These are phyloP conservation scores for Ceratobasidium sp. DNA, from an alignment of 1,284 basidiomycete species.

Conservation along the genomic window DNA sequence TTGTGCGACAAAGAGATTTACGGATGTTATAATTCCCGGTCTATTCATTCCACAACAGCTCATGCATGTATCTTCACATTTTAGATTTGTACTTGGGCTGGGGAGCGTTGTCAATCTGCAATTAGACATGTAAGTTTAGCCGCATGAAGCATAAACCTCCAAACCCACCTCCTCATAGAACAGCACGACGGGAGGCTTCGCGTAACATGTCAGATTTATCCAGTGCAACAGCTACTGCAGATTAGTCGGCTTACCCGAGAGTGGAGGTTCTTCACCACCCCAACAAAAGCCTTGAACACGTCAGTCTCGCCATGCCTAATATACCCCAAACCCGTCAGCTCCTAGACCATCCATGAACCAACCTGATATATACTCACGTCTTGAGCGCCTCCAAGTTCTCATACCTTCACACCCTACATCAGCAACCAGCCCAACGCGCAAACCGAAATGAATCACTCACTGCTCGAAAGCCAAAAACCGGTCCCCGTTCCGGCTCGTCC, in stretches of 20 bases:
- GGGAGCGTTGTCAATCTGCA: conserved; percentile 33
- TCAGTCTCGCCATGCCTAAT: conserved; percentile 27
- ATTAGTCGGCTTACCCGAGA: conserved; percentile 21
- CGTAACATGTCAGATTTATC: not conserved
- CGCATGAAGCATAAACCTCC: not conserved
- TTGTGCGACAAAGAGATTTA: not conserved
- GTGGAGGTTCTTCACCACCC: conserved; percentile 33
- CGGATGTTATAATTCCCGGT: not conserved
- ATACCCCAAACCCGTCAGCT: not conserved
- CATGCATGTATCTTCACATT: not conserved
- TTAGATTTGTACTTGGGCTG: conserved; percentile 22
- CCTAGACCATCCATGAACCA: not conserved
- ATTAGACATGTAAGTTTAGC: not conserved
- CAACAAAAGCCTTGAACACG: conserved; percentile 43
- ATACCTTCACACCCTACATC: conserved; percentile 15
- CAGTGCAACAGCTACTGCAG: not conserved
- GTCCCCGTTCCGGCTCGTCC: conserved; percentile 38
- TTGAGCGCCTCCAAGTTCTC: conserved; percentile 32
- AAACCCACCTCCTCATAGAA: conserved; percentile 41
- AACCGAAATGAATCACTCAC: conserved; percentile 18
- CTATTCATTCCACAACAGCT: not conserved
- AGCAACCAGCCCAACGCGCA: not conserved
- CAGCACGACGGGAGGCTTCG: conserved; percentile 34
- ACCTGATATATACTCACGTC: conserved; percentile 4
- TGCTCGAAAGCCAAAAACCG: conserved; percentile 42